phyloP scores from a whole-genome alignment of 2,329 filamentous ascomycete genomes.

The Trichoderma atroviride region DNA sequence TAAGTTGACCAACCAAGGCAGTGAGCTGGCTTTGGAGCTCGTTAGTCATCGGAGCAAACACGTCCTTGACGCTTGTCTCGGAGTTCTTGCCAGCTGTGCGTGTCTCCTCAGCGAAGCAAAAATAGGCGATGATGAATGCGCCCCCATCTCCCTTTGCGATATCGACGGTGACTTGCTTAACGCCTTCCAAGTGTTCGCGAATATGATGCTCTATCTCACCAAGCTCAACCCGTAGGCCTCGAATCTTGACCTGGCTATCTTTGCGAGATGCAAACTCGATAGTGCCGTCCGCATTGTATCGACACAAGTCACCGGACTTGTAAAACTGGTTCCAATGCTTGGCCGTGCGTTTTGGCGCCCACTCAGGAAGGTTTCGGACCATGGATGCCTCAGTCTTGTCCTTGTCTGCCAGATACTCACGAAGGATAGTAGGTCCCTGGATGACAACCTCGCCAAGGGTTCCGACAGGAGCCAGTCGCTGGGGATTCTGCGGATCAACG shows the following conservation, averaged over 20 bases:
- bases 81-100: slow-evolving; percentile 1
- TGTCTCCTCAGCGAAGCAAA: slow-evolving; percentile 23
- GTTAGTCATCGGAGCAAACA: slow-evolving; percentile 13
- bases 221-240: slow-evolving; percentile 31
- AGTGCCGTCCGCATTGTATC: slow-evolving; percentile 28
- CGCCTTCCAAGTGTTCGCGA: slow-evolving; percentile 8
- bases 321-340: slow-evolving; percentile 26
- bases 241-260: slow-evolving; percentile 33
- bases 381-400: slow-evolving; percentile 24
- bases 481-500: slow-evolving; percentile 23
- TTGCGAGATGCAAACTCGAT: slow-evolving; percentile 31
- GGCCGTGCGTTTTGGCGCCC: slow-evolving; percentile 8
- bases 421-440: slow-evolving; percentile 44
- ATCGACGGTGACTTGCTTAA: slow-evolving; percentile 25
- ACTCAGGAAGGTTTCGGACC: slow-evolving; percentile 3
- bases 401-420: slow-evolving; percentile 44
- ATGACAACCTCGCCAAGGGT: slow-evolving; percentile 29
- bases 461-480: slow-evolving; percentile 22
- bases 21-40: slow-evolving; percentile 14
- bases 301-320: slow-evolving; percentile 30
- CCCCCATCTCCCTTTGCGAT: slow-evolving; percentile 19
- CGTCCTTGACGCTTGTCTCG: neutral
- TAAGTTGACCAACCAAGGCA: slow-evolving; percentile 22
- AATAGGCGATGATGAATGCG: slow-evolving; percentile 20
- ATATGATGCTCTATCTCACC: slow-evolving; percentile 29